phyloP scores from a whole-genome alignment of 2,329 filamentous ascomycete species.

The Thyridium curvatum region DNA sequence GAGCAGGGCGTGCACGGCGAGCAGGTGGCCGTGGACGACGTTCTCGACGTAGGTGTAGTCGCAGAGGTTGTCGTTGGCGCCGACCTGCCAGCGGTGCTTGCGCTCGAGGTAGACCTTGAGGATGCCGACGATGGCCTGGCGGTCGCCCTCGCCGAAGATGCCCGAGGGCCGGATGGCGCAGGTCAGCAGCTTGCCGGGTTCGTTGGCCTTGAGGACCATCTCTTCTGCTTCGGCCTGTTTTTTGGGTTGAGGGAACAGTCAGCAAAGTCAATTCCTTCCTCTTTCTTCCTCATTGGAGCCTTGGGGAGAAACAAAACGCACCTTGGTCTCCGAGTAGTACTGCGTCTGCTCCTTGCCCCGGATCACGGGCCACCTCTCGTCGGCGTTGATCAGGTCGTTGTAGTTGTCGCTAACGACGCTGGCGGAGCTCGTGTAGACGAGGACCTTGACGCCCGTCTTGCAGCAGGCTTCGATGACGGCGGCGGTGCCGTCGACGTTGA shows the following conservation, averaged over 20 bases:
- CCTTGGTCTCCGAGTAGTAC: slow-evolving; percentile 91
- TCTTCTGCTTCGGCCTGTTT: slow-evolving; percentile 68
- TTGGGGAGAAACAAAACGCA: no score
- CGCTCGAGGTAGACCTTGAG: slow-evolving; percentile 62
- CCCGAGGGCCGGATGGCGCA: slow-evolving; percentile 76
- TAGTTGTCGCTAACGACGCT: slow-evolving; percentile 81
- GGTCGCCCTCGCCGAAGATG: slow-evolving; percentile 88
- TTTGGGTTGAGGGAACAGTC: background rate
- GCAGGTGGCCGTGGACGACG: slow-evolving; percentile 70
- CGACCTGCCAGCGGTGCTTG: slow-evolving; percentile 74
- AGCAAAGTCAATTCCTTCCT: no score
- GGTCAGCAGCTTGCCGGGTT: slow-evolving; percentile 58
- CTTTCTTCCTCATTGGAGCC: no score
- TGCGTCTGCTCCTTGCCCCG: slow-evolving; percentile 64
- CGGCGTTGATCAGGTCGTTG: slow-evolving; percentile 73
- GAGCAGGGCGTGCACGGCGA: slow-evolving; percentile 70
- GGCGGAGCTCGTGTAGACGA: slow-evolving; percentile 88
- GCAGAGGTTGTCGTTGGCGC: slow-evolving; percentile 58
- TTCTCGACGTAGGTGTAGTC: slow-evolving; percentile 61
- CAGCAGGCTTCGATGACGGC: slow-evolving; percentile 70
- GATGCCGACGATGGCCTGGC: slow-evolving; percentile 66
- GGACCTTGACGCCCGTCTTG: slow-evolving; percentile 64
- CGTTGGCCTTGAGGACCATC: slow-evolving; percentile 70
- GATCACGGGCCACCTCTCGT: slow-evolving; percentile 76
- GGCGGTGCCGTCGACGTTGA: slow-evolving; percentile 84